A percentile compares a stretch with the other conserved stretches of the same genome.
These are phyloP conservation scores for Fusarium hainanense DNA, from an alignment of 2,329 filamentous ascomycete species.

Conservation along the genomic window DNA sequence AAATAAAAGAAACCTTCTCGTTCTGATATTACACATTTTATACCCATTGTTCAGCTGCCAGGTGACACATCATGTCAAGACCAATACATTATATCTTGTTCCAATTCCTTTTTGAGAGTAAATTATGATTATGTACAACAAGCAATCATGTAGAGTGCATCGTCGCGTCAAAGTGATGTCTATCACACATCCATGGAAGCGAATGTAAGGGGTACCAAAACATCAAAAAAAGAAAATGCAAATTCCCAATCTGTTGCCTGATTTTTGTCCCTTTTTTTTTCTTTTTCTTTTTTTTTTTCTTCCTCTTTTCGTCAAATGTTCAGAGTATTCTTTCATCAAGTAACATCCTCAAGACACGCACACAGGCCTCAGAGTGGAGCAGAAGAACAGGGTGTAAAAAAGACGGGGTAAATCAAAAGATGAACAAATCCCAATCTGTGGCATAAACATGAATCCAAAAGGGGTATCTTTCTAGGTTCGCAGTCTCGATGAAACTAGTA, in stretches of 20 bases:
- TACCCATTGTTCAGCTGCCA: neutral
- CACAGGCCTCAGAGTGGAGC: conserved; percentile 10
- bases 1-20: conserved; percentile 11
- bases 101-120: conserved; percentile 32
- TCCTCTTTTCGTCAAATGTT: conserved; percentile 4
- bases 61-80: neutral
- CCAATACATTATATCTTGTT: conserved; percentile 2
- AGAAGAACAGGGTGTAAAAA: conserved; percentile 30
- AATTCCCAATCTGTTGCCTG: conserved; percentile 8
- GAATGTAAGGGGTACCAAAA: conserved; percentile 22
- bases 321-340: conserved; percentile 8
- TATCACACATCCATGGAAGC: conserved; percentile 42
- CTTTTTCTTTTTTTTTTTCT: neutral
- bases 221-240: conserved; percentile 27
- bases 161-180: conserved; percentile 19
- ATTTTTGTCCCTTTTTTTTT: conserved; percentile 16
- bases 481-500: conserved; percentile 48
- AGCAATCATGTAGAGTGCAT: conserved; percentile 24
- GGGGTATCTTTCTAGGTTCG: conserved; percentile 57
- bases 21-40: neutral
- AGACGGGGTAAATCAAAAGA: conserved; percentile 18
- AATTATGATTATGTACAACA: conserved; percentile 47
- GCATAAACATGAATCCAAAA: conserved; percentile 50
- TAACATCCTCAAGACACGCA: conserved; percentile 2
- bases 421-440: conserved; percentile 43